Evolutionary conservation across 164 flowering plant species (phyloP).

Genomic region (Dillenia turbinata): DNA sequence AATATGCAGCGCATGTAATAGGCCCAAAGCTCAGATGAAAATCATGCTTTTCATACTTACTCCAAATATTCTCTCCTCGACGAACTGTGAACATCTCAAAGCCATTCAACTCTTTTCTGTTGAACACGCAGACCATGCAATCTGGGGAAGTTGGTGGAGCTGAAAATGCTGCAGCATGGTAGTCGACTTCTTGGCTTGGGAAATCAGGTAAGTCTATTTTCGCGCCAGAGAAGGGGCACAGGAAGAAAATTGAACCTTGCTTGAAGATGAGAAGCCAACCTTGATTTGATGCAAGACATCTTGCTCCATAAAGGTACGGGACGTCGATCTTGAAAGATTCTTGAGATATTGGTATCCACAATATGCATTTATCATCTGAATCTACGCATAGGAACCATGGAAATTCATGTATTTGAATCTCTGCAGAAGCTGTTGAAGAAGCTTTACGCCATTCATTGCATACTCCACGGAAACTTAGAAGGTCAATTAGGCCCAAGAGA

Average conservation of each 20-base stretch:
- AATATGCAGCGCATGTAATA: constrained; percentile 3
- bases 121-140: constrained; percentile 17
- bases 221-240: constrained; percentile 21
- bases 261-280: constrained; percentile 28
- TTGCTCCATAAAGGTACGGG: constrained; percentile 18
- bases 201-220: constrained; percentile 21
- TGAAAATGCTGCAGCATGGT: constrained; percentile 20
- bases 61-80: constrained; percentile 21
- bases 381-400: constrained; percentile 16
- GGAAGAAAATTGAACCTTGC: constrained; percentile 17
- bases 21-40: not conserved
- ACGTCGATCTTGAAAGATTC: constrained; percentile 3
- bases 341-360: not conserved
- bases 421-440: constrained; percentile 15
- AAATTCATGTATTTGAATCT: not conserved
- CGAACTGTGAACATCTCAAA: constrained; percentile 10
- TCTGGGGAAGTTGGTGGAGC: constrained; percentile 22
- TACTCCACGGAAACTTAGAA: constrained; percentile 14
- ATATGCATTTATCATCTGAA: not conserved
- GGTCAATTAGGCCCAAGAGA: constrained; percentile 9
- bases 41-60: not conserved
- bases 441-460: constrained; percentile 21
- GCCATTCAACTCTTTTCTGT: not conserved
- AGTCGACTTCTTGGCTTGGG: constrained; percentile 4
- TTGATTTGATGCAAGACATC: constrained; percentile 24